phyloP scores from a whole-genome alignment of 495 filamentous ascomycete species.

The Aspergillus biplanus region DNA sequence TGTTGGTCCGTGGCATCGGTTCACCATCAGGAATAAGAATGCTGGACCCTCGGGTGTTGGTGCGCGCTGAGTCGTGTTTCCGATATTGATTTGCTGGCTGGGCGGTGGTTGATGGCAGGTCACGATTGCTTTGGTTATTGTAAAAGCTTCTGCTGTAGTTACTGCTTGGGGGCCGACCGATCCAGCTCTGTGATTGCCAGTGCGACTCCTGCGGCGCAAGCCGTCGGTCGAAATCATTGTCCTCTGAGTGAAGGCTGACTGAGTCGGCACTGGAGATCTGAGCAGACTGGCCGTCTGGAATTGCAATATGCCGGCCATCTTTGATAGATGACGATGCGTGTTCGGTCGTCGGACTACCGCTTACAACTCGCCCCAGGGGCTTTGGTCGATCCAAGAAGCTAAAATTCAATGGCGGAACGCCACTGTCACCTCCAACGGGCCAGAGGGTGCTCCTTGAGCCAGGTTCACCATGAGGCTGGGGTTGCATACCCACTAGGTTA shows the following conservation, averaged over 20 bases:
- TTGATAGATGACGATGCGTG: conserved; percentile 42
- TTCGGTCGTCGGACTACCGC: conserved; percentile 70
- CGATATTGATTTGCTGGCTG: conserved; percentile 16
- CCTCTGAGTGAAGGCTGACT: conserved; percentile 58
- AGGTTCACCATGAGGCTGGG: conserved; percentile 11
- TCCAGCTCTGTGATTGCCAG: conserved; percentile 42
- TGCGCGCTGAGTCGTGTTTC: conserved; percentile 25
- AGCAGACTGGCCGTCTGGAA: conserved; percentile 62
- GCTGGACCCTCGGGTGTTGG: conserved; percentile 41
- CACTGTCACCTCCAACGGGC: conserved; percentile 33
- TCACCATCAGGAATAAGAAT: conserved; percentile 43
- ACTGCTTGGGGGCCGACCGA: conserved; percentile 60
- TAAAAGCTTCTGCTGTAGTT: conserved; percentile 61
- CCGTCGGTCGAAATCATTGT: conserved; percentile 27
- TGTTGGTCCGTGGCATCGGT: conserved; percentile 43
- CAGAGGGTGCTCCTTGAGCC: conserved; percentile 43
- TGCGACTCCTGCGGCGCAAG: conserved; percentile 26
- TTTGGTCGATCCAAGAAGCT: conserved; percentile 45
- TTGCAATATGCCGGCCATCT: conserved; percentile 38
- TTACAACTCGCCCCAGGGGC: conserved; percentile 58
- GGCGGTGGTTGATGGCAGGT: conserved; percentile 29
- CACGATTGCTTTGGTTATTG: conserved; percentile 43
- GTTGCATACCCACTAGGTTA: conserved; percentile 37
- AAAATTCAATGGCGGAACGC: conserved; percentile 39
- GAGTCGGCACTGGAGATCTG: conserved; percentile 65